These are phyloP conservation scores for Cicer judaicum DNA, from an alignment of 306 rosid genomes.

Conservation along the genomic window DNA sequence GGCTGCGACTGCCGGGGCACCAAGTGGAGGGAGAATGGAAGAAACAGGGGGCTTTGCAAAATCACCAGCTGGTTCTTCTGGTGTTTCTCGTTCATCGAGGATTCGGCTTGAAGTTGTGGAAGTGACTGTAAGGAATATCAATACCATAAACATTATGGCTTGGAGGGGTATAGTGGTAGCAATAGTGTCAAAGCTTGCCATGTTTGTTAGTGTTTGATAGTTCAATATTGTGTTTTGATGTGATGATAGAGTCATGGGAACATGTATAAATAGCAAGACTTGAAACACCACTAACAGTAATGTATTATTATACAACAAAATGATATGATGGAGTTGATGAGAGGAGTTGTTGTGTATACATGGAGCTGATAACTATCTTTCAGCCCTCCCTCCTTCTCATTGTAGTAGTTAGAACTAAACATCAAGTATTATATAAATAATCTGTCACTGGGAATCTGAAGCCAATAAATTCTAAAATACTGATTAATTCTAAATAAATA, in stretches of 20 bases:
- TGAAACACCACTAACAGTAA: not conserved
- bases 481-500: not conserved
- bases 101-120: constrained; percentile 48
- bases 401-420: no score
- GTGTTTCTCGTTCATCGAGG: constrained; percentile 45
- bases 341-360: constrained; percentile 23
- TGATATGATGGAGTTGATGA: constrained; percentile 54
- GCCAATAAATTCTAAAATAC: not conserved
- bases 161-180: constrained; percentile 23
- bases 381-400: no score
- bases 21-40: constrained; percentile 43
- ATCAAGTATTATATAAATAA: no score
- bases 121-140: constrained; percentile 47
- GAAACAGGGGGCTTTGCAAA: constrained; percentile 40
- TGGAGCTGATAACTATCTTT: constrained; percentile 15
- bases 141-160: constrained; percentile 38
- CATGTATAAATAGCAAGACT: constrained; percentile 22
- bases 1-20: constrained; percentile 32
- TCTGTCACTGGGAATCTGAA: not conserved
- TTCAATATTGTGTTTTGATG: not conserved
- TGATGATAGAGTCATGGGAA: not conserved
- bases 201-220: constrained; percentile 2
- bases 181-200: constrained; percentile 46
- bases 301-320: not conserved
- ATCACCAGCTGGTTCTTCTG: constrained; percentile 36